These are phyloP conservation scores for Leccinum cinnamomeum DNA, from an alignment of 1,284 basidiomycete species.

Conservation along the genomic window DNA sequence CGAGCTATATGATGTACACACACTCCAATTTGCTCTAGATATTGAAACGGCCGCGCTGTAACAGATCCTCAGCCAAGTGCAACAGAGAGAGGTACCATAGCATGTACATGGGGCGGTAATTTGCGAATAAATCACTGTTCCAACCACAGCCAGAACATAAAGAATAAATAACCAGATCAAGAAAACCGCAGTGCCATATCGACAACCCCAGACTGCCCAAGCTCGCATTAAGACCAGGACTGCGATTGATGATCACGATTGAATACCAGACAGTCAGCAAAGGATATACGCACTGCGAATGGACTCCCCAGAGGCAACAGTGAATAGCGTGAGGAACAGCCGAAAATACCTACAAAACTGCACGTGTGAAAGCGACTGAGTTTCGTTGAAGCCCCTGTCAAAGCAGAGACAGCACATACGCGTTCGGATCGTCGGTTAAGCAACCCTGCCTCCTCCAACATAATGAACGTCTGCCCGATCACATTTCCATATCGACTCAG, in stretches of 20 bases:
- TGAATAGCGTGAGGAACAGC: not conserved
- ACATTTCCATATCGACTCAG: slow-evolving; percentile 19
- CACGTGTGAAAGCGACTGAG: not conserved
- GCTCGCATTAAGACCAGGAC: slow-evolving; percentile 19
- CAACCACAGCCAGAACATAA: slow-evolving; percentile 8
- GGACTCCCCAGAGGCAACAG: not conserved
- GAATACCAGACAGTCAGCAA: not conserved
- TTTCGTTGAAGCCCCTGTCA: not conserved
- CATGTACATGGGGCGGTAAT: not conserved
- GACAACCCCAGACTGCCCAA: slow-evolving; percentile 16
- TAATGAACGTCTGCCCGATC: slow-evolving; percentile 14
- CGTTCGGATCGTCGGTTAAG: slow-evolving; percentile 1
- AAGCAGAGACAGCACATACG: not conserved
- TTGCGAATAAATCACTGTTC: slow-evolving; percentile 1
- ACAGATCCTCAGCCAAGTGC: not conserved
- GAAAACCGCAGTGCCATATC: slow-evolving; percentile 3
- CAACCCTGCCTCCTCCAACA: slow-evolving; percentile 9
- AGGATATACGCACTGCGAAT: slow-evolving; percentile 14
- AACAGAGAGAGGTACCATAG: not conserved
- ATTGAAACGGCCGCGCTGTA: not conserved
- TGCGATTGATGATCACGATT: not conserved
- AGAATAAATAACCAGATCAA: slow-evolving; percentile 7
- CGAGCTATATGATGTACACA: not conserved
- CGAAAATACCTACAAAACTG: not conserved
- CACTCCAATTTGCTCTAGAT: not conserved